These are phyloP conservation scores for Leonotis leonurus DNA, from an alignment of 257 asterid species.

Conservation along the genomic window DNA sequence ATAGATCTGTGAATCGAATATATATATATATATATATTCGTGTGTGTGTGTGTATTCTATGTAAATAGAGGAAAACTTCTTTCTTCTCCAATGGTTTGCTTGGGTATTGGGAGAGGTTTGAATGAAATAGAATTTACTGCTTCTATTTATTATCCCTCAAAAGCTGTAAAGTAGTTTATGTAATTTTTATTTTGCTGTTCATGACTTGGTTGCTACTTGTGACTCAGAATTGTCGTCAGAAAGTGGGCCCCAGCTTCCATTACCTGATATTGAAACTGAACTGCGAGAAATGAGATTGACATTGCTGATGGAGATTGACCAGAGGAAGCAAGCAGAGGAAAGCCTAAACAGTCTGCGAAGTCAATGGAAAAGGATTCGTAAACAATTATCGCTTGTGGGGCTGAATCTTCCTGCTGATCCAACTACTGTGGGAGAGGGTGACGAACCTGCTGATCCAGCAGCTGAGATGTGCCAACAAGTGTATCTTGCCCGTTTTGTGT, in stretches of 20 bases:
- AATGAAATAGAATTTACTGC: constrained; percentile 3
- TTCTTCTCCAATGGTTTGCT: background rate
- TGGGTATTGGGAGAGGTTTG: background rate
- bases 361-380: constrained; percentile 59
- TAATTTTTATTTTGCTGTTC: constrained; percentile 4
- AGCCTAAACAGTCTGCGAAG: constrained; percentile 37
- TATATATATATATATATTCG: background rate
- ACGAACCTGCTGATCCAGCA: constrained; percentile 42
- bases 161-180: background rate
- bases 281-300: constrained; percentile 57
- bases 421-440: constrained; percentile 35
- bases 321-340: constrained; percentile 85
- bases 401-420: constrained; percentile 58
- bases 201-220: constrained; percentile 22
- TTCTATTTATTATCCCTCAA: background rate
- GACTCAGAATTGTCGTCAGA: constrained; percentile 76
- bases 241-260: constrained; percentile 36
- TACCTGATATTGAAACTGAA: constrained; percentile 62
- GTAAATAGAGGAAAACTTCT: background rate
- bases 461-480: constrained; percentile 59
- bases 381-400: constrained; percentile 57
- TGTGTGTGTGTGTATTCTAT: too few species aligned
- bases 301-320: constrained; percentile 78
- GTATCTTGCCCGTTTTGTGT: constrained; percentile 54
- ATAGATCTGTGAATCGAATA: background rate